These are phyloP conservation scores for Cryphonectria carpinicola DNA, from an alignment of 2,329 filamentous ascomycete genomes.

Conservation along the genomic window DNA sequence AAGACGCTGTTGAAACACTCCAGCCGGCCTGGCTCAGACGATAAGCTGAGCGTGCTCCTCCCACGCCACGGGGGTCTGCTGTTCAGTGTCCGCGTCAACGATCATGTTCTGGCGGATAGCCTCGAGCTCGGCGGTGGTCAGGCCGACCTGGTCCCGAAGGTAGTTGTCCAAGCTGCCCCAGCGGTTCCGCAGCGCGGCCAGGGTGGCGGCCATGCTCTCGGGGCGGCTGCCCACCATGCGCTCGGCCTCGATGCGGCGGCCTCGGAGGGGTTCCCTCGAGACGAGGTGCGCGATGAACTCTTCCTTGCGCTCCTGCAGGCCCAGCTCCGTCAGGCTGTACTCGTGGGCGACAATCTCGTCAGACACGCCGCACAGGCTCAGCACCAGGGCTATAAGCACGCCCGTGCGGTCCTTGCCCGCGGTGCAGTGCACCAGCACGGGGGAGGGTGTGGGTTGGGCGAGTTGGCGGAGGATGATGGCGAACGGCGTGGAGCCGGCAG, in stretches of 20 bases:
- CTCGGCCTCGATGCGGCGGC: conserved; percentile 48
- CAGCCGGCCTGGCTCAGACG: conserved; percentile 22
- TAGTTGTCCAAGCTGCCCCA: conserved; percentile 70
- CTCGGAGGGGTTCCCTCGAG: conserved; percentile 53
- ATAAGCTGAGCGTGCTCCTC: conserved; percentile 34
- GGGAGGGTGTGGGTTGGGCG: conserved; percentile 42
- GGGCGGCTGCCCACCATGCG: conserved; percentile 51
- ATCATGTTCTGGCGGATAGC: conserved; percentile 55
- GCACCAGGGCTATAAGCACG: conserved; percentile 67
- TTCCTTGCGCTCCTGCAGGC: conserved; percentile 58
- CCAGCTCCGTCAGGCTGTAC: conserved; percentile 68
- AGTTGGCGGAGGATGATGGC: conserved; percentile 59
- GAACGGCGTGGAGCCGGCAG: conserved; percentile 57
- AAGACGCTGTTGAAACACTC: not conserved
- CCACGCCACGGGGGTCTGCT: conserved; percentile 35
- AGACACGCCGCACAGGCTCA: conserved; percentile 65
- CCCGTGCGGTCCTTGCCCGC: conserved; percentile 80
- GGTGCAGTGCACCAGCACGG: conserved; percentile 72
- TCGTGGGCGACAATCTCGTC: conserved; percentile 66
- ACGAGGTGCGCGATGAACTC: conserved; percentile 55
- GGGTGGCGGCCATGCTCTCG: conserved; percentile 52
- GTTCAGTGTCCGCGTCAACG: conserved; percentile 35
- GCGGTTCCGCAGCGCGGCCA: conserved; percentile 58
- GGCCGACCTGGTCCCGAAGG: conserved; percentile 59
- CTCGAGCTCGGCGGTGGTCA: conserved; percentile 59